A percentile compares a stretch with the other conserved stretches of the same genome.
phyloP scores from a whole-genome alignment of 148 eudicot species.

The Gaultheria prostrata region DNA sequence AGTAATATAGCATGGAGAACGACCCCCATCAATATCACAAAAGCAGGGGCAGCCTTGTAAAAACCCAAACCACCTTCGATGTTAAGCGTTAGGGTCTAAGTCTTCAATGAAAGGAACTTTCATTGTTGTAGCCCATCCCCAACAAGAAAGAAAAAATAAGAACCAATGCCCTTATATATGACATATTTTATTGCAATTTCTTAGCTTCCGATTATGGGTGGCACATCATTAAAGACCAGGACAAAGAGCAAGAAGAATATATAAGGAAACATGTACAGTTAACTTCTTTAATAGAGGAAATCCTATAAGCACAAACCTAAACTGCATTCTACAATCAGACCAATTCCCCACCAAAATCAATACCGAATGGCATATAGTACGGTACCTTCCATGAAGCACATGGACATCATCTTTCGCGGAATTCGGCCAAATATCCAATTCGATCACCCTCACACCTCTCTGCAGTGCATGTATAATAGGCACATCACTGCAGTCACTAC shows the following conservation, averaged over 20 bases:
- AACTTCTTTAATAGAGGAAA: background rate
- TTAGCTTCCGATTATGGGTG: background rate
- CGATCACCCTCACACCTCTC: slow-evolving; percentile 84
- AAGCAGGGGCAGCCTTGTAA: background rate
- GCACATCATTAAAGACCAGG: background rate
- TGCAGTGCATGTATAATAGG: slow-evolving; percentile 74
- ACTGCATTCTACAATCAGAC: background rate
- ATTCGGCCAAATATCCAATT: slow-evolving; percentile 94
- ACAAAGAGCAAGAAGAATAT: background rate
- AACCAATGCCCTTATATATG: background rate
- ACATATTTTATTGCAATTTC: background rate
- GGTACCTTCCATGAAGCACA: slow-evolving; percentile 90
- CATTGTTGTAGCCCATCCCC: background rate
- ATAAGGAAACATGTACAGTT: background rate
- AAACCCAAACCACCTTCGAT: background rate
- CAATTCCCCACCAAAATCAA: background rate
- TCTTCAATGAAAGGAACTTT: background rate
- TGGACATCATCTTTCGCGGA: slow-evolving; percentile 61
- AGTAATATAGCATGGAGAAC: background rate
- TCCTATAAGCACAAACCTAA: background rate
- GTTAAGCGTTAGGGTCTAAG: background rate
- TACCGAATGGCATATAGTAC: background rate
- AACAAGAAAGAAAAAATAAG: background rate
- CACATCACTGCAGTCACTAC: slow-evolving; percentile 80
- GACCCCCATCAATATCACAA: background rate